Conservation (phyloP, 2,329 filamentous ascomycete genomes). For the Beauveria scarabaeidicola region DNA sequence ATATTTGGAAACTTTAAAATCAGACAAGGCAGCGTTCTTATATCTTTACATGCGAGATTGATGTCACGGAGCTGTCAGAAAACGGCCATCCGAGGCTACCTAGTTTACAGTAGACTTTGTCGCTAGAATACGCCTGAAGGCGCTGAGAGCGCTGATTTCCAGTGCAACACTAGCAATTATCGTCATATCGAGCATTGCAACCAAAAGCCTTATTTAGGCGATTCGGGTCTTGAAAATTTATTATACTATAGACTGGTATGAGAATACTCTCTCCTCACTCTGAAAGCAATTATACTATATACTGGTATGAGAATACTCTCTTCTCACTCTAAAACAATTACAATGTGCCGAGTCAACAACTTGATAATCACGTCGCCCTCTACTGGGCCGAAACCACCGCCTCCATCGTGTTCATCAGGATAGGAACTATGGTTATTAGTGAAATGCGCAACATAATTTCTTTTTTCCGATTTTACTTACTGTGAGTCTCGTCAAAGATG, state of each 20-base stretch:
- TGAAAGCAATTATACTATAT: background rate
- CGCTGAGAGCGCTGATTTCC: too few species aligned
- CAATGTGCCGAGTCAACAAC: background rate
- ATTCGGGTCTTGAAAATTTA: background rate
- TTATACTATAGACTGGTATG: background rate
- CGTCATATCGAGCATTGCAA: background rate
- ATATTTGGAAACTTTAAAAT: background rate
- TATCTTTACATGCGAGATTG: too few species aligned
- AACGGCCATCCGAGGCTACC: too few species aligned
- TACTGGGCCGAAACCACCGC: constrained; percentile 22
- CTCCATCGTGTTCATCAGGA: constrained; percentile 21
- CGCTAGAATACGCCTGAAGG: background rate
- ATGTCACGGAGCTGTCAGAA: background rate
- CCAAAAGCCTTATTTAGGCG: background rate
- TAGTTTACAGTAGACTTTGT: background rate
- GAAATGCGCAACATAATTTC: background rate
- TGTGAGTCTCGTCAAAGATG: constrained; percentile 38
- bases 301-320: background rate
- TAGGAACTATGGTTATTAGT: constrained; percentile 12
- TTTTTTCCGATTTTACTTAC: constrained; percentile 13
- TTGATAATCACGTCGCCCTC: background rate
- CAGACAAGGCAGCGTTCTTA: too few species aligned
- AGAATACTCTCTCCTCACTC: background rate
- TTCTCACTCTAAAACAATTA: too few species aligned
- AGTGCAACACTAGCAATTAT: too few species aligned